phyloP scores from a whole-genome alignment of 768 basidiomycete species.

The Suillus ampliporus region DNA sequence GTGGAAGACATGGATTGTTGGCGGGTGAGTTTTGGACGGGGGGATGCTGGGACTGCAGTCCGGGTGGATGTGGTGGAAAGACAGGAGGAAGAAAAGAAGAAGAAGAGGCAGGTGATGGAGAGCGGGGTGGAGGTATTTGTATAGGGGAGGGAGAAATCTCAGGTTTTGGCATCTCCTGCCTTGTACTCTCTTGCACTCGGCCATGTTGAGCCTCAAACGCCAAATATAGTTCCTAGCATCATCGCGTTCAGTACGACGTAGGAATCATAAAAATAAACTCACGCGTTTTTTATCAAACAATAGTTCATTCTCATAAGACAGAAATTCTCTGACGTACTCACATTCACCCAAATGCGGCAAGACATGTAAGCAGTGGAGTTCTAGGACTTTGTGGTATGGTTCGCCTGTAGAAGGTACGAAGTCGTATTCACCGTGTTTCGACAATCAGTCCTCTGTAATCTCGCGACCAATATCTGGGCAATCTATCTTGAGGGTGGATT shows the following conservation, averaged over 20 bases:
- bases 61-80: conserved; percentile 75
- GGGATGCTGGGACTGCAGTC: conserved; percentile 61
- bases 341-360: conserved; percentile 77
- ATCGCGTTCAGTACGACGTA: conserved; percentile 17
- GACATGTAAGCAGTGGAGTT: conserved; percentile 76
- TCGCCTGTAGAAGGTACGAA: conserved; percentile 42
- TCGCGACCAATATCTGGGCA: conserved; percentile 63
- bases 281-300: conserved; percentile 57
- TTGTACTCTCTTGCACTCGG: conserved; percentile 29
- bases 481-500: conserved; percentile 71
- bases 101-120: conserved; percentile 56
- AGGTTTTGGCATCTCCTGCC: conserved; percentile 26
- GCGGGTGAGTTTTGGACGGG: conserved; percentile 20
- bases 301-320: conserved; percentile 75
- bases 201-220: conserved; percentile 40
- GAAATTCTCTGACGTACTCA: conserved; percentile 82
- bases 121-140: conserved; percentile 31
- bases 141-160: conserved; percentile 26
- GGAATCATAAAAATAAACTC: conserved; percentile 18
- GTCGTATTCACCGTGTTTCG: conserved; percentile 52
- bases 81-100: conserved; percentile 75
- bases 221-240: conserved; percentile 39
- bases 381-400: conserved; percentile 76
- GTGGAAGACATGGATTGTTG: conserved; percentile 27
- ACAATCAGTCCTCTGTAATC: conserved; percentile 83